Conservation (phyloP, 345 rosid genomes). For the Alliaria petiolata region DNA sequence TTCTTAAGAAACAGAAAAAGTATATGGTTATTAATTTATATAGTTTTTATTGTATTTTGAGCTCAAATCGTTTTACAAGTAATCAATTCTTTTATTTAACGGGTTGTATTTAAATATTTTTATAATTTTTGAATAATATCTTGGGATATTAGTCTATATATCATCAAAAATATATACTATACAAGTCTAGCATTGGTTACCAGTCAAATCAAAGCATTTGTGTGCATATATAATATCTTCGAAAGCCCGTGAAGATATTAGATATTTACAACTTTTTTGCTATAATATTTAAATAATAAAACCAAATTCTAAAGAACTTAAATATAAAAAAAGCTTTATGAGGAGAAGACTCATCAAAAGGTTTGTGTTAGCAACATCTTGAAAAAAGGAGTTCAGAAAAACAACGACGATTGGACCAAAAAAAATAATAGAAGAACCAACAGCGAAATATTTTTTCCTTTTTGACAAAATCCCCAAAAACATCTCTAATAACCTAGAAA, state of each 20-base stretch:
- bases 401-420: too few relatives aligned
- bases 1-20: too few relatives aligned
- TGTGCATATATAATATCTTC: constrained; percentile 14
- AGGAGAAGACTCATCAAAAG: constrained; percentile 22
- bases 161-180: background rate
- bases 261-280: constrained; percentile 21
- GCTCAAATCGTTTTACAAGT: background rate
- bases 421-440: too few relatives aligned
- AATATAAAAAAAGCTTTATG: background rate
- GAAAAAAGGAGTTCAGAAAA: background rate
- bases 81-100: background rate
- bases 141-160: background rate
- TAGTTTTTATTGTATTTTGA: too few relatives aligned
- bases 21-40: too few relatives aligned
- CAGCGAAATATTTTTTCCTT: background rate
- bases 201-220: constrained; percentile 18
- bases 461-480: background rate
- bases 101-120: background rate
- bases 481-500: background rate
- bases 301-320: constrained; percentile 3
- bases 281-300: background rate
- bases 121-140: background rate
- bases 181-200: background rate
- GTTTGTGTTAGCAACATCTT: constrained; percentile 15
- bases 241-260: constrained; percentile 20